Evolutionary conservation across 495 filamentous ascomycete species (phyloP).

Genomic region (Filosporella fistucella): DNA sequence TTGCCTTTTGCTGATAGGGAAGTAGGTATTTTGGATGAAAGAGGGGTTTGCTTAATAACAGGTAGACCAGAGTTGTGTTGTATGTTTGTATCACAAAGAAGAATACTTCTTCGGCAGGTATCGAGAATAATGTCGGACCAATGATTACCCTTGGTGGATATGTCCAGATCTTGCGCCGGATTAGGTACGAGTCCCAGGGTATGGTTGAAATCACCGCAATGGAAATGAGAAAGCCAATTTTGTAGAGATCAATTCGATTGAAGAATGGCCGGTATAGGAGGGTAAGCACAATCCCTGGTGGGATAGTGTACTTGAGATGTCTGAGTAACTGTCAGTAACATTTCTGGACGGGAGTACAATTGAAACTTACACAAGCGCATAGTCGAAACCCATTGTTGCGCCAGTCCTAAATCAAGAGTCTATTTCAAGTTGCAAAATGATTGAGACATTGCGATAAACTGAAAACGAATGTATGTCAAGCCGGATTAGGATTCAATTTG

Average conservation of each 20-base stretch:
- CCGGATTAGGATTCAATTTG: neutral
- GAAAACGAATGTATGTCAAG: slow-evolving; percentile 11
- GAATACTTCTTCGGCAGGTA: slow-evolving; percentile 65
- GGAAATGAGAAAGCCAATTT: slow-evolving; percentile 47
- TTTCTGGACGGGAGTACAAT: slow-evolving; percentile 1
- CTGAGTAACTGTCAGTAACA: slow-evolving; percentile 28
- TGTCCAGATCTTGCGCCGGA: slow-evolving; percentile 59
- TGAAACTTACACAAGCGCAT: slow-evolving; percentile 56
- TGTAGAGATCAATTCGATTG: slow-evolving; percentile 52
- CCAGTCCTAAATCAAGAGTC: too few relatives aligned
- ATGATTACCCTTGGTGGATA: slow-evolving; percentile 56
- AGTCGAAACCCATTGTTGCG: slow-evolving; percentile 57
- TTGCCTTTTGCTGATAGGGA: slow-evolving; percentile 20
- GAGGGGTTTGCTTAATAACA: slow-evolving; percentile 56
- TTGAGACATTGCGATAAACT: neutral
- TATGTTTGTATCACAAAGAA: slow-evolving; percentile 77
- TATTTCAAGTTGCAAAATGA: too few relatives aligned
- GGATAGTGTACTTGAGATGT: slow-evolving; percentile 65
- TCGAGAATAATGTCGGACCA: slow-evolving; percentile 49
- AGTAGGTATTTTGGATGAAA: slow-evolving; percentile 53
- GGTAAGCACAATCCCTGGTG: slow-evolving; percentile 52
- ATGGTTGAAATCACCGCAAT: slow-evolving; percentile 57
- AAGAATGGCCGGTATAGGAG: slow-evolving; percentile 51
- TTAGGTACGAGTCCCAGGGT: slow-evolving; percentile 70
- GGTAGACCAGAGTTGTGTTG: slow-evolving; percentile 60